These are phyloP conservation scores for Cymbidium sinense DNA, from an alignment of 106 monocot genomes.

Conservation along the genomic window DNA sequence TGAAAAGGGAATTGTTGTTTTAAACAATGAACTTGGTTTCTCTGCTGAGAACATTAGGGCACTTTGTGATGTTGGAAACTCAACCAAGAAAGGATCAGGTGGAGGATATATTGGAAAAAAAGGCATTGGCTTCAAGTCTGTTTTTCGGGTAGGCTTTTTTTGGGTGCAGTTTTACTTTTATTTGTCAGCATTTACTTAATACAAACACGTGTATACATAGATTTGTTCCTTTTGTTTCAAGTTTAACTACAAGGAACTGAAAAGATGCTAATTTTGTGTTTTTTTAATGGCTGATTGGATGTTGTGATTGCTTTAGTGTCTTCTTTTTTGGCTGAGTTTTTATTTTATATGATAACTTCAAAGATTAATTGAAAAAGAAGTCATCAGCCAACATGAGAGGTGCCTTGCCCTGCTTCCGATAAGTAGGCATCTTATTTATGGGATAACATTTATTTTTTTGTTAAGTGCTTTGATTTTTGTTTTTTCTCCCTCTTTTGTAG, in stretches of 20 bases:
- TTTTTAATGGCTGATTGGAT: background rate
- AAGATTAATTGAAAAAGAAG: background rate
- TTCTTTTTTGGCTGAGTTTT: background rate
- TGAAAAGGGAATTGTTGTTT: slow-evolving; percentile 54
- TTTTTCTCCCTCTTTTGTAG: background rate
- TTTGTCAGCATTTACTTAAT: background rate
- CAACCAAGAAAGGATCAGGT: slow-evolving; percentile 83
- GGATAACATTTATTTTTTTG: background rate
- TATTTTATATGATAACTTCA: background rate
- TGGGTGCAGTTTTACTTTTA: background rate
- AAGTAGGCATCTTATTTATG: background rate
- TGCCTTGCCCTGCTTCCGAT: background rate
- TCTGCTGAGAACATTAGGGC: slow-evolving; percentile 87
- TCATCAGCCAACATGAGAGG: background rate
- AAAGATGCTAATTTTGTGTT: background rate
- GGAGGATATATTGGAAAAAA: slow-evolving; percentile 86
- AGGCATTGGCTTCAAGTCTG: slow-evolving; percentile 99
- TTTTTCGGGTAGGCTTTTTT: slow-evolving; percentile 67
- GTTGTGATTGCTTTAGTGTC: background rate
- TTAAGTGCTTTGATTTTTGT: background rate
- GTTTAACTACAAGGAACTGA: background rate
- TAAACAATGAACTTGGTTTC: slow-evolving; percentile 93
- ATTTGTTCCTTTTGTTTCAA: background rate
- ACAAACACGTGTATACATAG: background rate
- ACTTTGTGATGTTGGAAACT: slow-evolving; percentile 97